Base-by-base conservation (phyloP, 2,329 filamentous ascomycete genomes). In the Xylaria sp. region DNA sequence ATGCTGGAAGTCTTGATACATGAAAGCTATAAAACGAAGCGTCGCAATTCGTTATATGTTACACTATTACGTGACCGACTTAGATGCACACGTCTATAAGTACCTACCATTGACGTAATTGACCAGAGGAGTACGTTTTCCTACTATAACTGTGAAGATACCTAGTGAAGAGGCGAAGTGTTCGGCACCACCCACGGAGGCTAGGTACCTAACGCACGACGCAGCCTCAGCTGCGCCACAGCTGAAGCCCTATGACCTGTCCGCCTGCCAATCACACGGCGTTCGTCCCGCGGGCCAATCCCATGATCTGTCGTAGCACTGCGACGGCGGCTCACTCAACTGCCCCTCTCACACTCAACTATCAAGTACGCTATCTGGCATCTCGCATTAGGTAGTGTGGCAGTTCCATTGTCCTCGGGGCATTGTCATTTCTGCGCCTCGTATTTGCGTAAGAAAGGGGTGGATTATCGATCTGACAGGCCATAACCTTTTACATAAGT, bases 171-270 rank as follows among this genome's bases (percentile, higher is more conserved):
- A 38, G 36, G 36, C 36, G 36, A 38, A 13, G 36, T 38, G 36
- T 38, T 38, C 36, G 36, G 36, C 36, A 38, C n/a, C n/a, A n/a
- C n/a, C n/a, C n/a, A n/a, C n/a, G n/a, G n/a, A n/a, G n/a, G n/a
- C n/a, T n/a, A n/a, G n/a, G n/a, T n/a, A n/a, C n/a, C n/a, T 38
- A 56, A 56, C 20, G 53, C 33, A 38, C 9, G 15, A 62, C 28
- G 49, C 58, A 51, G 65, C 68, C 56, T 65, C 44, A 57, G 58
- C 67, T 66, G 46, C 61, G 65, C 68, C 68, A 65, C 68, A 70
- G 44, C 65, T 65, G 68, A 70, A 67, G 51, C 65, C 65, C 51
- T 61, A 62, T 59, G 65, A 57, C 51, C 61, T 28, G 5, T 6
- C 13, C 23, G 4, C 36, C 42, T 13, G 9, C 58, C 59, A 67